Evolutionary conservation across 2,329 filamentous ascomycete genomes (phyloP), one percentile per base, ranked within the genome.

Genomic region (Sarocladium kiliense): DNA sequence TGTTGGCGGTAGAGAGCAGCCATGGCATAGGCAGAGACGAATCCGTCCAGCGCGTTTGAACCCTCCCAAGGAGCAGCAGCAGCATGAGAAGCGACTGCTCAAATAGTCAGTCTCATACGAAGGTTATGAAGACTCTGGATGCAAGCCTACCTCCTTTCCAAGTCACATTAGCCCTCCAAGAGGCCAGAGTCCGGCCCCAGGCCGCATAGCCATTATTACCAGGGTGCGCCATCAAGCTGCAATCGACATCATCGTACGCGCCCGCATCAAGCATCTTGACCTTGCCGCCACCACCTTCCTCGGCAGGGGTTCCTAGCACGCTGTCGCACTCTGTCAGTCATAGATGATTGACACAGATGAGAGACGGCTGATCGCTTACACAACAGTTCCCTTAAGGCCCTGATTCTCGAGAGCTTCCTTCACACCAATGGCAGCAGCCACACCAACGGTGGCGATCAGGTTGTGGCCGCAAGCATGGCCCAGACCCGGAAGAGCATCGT

Each of bases 391-490:
- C 2, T 42, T 37, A 5, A 59, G 12, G 0, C 55, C 34, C 1
- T 36, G 12, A 2, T 56, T 36, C 0, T 53, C 54, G 3, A 66
- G 50, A 1, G 54, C 34, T 9, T 63, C 58, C 3, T 61, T 60
- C 2, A 61, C 57, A 0, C 55, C 61, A 14, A 62, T 30, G 16
- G 71, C 76, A 2, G 67, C 76, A 1, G 75, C 71, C 10, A 80
- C 64, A 0, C 77, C 78, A 2, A 75, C 71, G 0, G 70, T 75
- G 4, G 77, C 77, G 54, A 81, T 80, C 36, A 80, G 70, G 58
- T 81, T 81, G 65, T 81, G 79, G 3, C 79, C 79, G 55, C 79
- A 82, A 7, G 77, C 77, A 59, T 81, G 78, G 34, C 77, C 77
- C 7, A 80, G 70, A 1, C 70, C 73, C 1, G 77, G 74, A 3